A percentile compares a stretch with the other conserved stretches of the same genome.
These are phyloP conservation scores for Phytomonas francai DNA, from an alignment of 208 protist species.

Conservation along the genomic window DNA sequence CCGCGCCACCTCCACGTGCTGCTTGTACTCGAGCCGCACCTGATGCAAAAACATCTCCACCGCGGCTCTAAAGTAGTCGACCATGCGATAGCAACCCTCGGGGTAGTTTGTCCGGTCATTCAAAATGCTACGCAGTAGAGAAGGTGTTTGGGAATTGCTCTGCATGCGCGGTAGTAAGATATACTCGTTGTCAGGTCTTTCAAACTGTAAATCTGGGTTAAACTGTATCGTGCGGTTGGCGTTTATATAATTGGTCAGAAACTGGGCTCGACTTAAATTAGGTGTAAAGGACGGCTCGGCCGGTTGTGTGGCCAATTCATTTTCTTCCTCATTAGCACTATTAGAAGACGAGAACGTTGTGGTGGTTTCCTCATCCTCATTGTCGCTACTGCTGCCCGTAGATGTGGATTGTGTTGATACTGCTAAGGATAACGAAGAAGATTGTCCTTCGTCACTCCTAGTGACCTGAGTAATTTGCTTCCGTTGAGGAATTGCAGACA, in stretches of 20 bases:
- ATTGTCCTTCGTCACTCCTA: slow-evolving; percentile 3
- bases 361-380: slow-evolving; percentile 1
- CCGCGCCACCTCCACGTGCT: slow-evolving; percentile 37
- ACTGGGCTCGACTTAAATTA: background rate
- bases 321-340: background rate
- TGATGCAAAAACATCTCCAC: slow-evolving; percentile 74
- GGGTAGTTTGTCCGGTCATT: slow-evolving; percentile 52
- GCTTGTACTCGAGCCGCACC: slow-evolving; percentile 48
- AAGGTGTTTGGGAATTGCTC: slow-evolving; percentile 18
- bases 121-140: slow-evolving; percentile 27
- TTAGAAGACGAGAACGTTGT: background rate
- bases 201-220: slow-evolving; percentile 63
- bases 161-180: slow-evolving; percentile 38
- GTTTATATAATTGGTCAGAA: background rate
- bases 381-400: slow-evolving; percentile 3
- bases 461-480: slow-evolving; percentile 3
- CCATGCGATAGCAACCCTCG: slow-evolving; percentile 50
- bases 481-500: slow-evolving; percentile 3
- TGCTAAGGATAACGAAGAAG: background rate
- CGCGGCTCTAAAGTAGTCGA: slow-evolving; percentile 72
- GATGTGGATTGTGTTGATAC: background rate
- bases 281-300: background rate
- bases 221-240: slow-evolving; percentile 17
- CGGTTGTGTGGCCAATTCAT: background rate
- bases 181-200: slow-evolving; percentile 58